Evolutionary conservation across 768 basidiomycete species (phyloP).

Genomic region (Lanmaoa pseudosensibilis): DNA sequence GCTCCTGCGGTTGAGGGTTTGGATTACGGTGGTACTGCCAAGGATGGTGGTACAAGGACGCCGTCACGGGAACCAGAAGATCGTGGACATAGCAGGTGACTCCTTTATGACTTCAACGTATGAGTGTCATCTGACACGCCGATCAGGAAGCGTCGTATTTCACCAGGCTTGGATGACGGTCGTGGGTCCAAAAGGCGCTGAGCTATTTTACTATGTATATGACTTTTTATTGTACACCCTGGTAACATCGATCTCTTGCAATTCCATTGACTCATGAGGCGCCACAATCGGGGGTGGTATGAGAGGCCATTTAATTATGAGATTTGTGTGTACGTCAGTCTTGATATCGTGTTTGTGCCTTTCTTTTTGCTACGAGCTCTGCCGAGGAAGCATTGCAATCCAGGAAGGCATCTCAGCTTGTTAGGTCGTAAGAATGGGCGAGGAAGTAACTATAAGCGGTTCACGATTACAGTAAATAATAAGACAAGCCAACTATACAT

Average conservation of each 20-base stretch:
- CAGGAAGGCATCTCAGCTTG: no score
- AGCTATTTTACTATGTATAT: constrained; percentile 36
- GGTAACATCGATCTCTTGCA: constrained; percentile 11
- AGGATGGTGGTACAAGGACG: constrained; percentile 47
- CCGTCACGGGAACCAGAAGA: constrained; percentile 71
- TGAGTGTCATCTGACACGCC: constrained; percentile 1
- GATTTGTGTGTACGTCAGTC: not conserved
- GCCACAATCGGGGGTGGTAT: not conserved
- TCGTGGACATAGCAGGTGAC: constrained; percentile 57
- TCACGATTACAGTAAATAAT: constrained; percentile 26
- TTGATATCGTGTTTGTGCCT: not conserved
- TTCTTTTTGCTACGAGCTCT: not conserved
- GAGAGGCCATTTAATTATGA: not conserved
- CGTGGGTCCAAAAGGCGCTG: constrained; percentile 72
- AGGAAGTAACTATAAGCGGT: not conserved
- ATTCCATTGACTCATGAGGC: not conserved
- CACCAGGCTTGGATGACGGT: constrained; percentile 66
- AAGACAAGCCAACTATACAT: constrained; percentile 20
- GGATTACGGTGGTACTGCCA: constrained; percentile 72
- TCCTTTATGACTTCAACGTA: not conserved
- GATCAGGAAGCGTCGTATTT: constrained; percentile 68
- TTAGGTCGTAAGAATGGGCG: not conserved
- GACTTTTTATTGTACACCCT: constrained; percentile 27
- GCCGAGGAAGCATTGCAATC: not conserved
- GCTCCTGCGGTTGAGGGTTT: constrained; percentile 86